Evolutionary conservation across 352 stramenopile genomes (phyloP).

Genomic region (Blastocystis sp.): DNA sequence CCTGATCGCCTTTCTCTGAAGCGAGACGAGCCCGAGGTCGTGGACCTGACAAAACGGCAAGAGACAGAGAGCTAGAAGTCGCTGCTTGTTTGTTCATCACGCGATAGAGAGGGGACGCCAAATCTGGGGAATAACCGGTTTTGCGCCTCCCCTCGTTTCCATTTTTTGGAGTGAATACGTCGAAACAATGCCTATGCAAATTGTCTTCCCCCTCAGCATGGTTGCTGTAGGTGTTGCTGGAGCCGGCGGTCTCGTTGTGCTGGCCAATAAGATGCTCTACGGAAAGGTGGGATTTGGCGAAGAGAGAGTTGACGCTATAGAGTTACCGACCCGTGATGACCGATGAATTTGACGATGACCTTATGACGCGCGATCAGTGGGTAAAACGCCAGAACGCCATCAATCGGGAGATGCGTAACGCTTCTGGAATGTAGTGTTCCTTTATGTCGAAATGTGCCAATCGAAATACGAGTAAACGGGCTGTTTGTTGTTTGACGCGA

Average conservation of each 20-base stretch:
- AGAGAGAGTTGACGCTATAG: conserved; percentile 10
- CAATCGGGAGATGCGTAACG: neutral
- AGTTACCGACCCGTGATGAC: conserved; percentile 44
- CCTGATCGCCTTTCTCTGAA: neutral
- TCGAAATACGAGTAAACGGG: conserved; percentile 18
- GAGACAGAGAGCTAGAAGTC: neutral
- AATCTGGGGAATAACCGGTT: conserved; percentile 32
- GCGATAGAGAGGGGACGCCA: neutral
- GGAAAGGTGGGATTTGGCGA: conserved; percentile 26
- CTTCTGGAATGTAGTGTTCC: neutral
- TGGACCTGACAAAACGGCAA: neutral
- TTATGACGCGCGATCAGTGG: conserved; percentile 40
- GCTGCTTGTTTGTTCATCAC: neutral
- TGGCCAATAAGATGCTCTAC: conserved; percentile 43
- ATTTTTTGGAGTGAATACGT: conserved; percentile 8
- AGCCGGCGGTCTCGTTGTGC: conserved; percentile 42
- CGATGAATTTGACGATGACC: conserved; percentile 56
- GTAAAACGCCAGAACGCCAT: conserved; percentile 63
- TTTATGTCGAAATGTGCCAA: neutral
- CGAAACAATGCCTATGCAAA: conserved; percentile 70
- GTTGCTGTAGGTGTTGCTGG: conserved; percentile 47
- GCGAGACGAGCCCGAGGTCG: neutral
- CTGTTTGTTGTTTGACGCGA: conserved; percentile 30
- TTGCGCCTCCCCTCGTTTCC: neutral
- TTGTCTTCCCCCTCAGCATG: conserved; percentile 68